Percentiles rank a stretch among this genome's conserved stretches.
phyloP scores from a whole-genome alignment of 2,329 filamentous ascomycete genomes.

The Ophiostoma piceae region DNA sequence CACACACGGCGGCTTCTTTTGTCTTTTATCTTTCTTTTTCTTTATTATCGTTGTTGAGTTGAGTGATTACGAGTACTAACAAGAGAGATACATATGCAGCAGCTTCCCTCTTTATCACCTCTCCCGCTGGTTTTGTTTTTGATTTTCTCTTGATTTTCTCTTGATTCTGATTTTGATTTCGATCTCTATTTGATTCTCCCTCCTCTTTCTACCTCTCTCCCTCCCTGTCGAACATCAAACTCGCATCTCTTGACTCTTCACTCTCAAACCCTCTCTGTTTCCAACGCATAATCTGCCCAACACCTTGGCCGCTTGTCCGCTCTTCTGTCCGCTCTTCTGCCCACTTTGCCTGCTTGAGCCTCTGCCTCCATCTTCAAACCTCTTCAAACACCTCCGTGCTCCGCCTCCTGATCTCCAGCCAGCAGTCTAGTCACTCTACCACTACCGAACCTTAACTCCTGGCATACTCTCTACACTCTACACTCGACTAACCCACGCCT shows the following conservation, averaged over 20 bases:
- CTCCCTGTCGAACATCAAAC: slow-evolving; percentile 39
- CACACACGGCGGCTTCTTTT: not conserved
- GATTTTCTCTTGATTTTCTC: not conserved
- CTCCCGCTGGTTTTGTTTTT: not conserved
- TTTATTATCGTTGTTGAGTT: too few relatives aligned
- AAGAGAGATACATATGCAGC: slow-evolving; percentile 3
- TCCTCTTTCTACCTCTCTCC: not conserved
- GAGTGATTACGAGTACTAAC: not conserved
- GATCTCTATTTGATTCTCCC: not conserved
- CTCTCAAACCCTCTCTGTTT: slow-evolving; percentile 27
- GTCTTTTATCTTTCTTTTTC: too few relatives aligned
- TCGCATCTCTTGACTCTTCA: slow-evolving; percentile 35
- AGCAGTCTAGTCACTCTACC: slow-evolving; percentile 10
- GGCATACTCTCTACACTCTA: not conserved
- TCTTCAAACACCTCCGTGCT: slow-evolving; percentile 29
- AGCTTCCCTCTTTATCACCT: not conserved
- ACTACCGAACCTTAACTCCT: not conserved
- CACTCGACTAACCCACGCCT: not conserved
- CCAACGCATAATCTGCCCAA: not conserved
- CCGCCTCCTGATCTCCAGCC: slow-evolving; percentile 31
- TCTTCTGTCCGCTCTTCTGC: too few relatives aligned
- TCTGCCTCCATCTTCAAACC: slow-evolving; percentile 9
- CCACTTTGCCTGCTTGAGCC: not conserved
- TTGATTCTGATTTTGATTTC: not conserved
- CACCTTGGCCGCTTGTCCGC: too few relatives aligned